Conservation (phyloP, 2,329 filamentous ascomycete genomes). For the Acrocalymma vagum region DNA sequence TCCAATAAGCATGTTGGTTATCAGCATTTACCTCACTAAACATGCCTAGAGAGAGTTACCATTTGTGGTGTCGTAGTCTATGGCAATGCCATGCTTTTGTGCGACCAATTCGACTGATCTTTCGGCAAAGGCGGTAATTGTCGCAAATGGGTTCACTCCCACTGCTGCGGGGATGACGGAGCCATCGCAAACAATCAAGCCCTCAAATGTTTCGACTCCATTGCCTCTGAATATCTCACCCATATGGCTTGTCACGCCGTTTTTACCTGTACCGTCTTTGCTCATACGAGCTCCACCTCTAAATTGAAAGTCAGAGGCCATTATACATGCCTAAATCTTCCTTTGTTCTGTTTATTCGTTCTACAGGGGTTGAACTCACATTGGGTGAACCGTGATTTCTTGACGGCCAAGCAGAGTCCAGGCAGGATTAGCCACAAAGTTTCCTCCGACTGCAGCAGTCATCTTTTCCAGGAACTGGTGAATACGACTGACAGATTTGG, state of each 20-base stretch:
- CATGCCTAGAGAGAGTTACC: too few species aligned
- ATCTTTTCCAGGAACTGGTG: conserved; percentile 62
- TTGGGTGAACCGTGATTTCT: too few species aligned
- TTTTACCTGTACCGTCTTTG: conserved; percentile 62
- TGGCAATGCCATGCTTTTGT: conserved; percentile 24
- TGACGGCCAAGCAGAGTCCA: too few species aligned
- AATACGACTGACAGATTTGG: conserved; percentile 62
- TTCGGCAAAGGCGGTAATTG: conserved; percentile 74
- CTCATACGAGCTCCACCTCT: conserved; percentile 73
- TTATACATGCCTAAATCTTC: too few species aligned
- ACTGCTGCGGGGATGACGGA: conserved; percentile 69
- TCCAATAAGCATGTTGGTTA: too few species aligned
- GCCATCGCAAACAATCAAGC: conserved; percentile 69
- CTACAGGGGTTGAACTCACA: too few species aligned
- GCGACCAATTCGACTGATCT: conserved; percentile 61
- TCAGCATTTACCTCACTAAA: too few species aligned
- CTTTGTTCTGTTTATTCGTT: too few species aligned
- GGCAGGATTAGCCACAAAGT: too few species aligned
- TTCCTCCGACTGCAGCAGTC: conserved; percentile 67
- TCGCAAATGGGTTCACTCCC: conserved; percentile 71
- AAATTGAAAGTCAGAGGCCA: too few species aligned
- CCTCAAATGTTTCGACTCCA: conserved; percentile 61
- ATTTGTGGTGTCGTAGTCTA: too few species aligned
- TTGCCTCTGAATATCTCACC: conserved; percentile 67
- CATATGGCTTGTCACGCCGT: conserved; percentile 68